A percentile compares a stretch with the other conserved stretches of the same genome.
Evolutionary conservation across 805 yeast species (phyloP).

Genomic region (Sugiyamaella marilandica): DNA sequence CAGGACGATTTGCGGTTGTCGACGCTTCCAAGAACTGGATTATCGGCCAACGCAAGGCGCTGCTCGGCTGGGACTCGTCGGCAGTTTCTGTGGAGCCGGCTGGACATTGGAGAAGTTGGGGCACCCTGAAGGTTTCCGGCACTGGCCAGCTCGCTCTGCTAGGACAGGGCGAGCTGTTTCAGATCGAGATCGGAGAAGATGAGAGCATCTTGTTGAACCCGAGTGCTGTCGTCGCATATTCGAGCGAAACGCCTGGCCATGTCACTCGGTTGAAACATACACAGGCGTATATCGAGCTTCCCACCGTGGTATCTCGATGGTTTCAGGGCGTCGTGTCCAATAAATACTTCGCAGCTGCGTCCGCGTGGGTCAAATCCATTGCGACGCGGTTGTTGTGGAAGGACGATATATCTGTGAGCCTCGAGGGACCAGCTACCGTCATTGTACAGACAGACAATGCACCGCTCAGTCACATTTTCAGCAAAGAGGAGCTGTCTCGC

Average conservation of each 20-base stretch:
- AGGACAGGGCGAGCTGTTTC: constrained; percentile 38
- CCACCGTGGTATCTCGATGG: constrained; percentile 4
- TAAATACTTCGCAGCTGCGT: neutral
- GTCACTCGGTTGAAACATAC: constrained; percentile 5
- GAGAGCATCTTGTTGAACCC: constrained; percentile 41
- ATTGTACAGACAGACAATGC: constrained; percentile 28
- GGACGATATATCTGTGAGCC: constrained; percentile 24
- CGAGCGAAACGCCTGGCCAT: constrained; percentile 18
- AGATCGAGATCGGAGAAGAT: constrained; percentile 34
- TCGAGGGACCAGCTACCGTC: constrained; percentile 30
- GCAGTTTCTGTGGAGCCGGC: constrained; percentile 25
- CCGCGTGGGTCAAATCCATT: constrained; percentile 8
- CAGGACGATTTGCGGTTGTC: constrained; percentile 4
- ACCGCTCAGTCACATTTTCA: constrained; percentile 23
- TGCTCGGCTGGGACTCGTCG: constrained; percentile 45
- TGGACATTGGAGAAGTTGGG: constrained; percentile 26
- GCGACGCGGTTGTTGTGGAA: constrained; percentile 24
- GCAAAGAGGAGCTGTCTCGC: constrained; percentile 22
- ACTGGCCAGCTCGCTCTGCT: constrained; percentile 39
- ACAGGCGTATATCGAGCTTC: constrained; percentile 7
- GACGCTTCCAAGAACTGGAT: constrained; percentile 23
- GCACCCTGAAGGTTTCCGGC: constrained; percentile 34
- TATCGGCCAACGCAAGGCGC: constrained; percentile 35
- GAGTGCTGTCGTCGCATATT: constrained; percentile 39
- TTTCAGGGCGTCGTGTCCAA: constrained; percentile 2